These are phyloP conservation scores for Bipolaris cookei DNA, from an alignment of 2,329 filamentous ascomycete genomes.

Conservation along the genomic window DNA sequence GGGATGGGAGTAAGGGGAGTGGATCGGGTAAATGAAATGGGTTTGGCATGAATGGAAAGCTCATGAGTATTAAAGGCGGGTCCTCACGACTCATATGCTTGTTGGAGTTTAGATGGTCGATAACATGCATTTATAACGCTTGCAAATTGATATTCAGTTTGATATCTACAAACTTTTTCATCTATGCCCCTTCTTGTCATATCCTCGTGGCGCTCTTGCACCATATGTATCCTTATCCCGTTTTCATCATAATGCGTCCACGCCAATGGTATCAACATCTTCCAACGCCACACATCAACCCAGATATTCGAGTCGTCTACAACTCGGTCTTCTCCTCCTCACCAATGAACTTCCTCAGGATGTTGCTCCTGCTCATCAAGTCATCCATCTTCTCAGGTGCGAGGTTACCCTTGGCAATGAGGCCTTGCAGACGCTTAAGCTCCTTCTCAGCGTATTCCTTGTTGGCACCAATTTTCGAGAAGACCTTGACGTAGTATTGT, in stretches of 20 bases:
- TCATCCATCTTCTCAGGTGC: conserved; percentile 88
- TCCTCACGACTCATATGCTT: neutral
- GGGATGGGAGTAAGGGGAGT: conserved; percentile 49
- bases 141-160: conserved; percentile 11
- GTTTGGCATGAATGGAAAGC: too few relatives aligned
- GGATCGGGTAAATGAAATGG: conserved; percentile 31
- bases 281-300: neutral
- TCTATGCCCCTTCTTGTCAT: conserved; percentile 23
- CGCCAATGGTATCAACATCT: neutral
- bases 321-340: conserved; percentile 72
- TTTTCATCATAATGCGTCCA: neutral
- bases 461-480: conserved; percentile 81
- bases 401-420: conserved; percentile 85
- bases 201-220: conserved; percentile 18
- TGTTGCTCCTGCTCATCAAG: conserved; percentile 83
- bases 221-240: neutral
- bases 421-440: conserved; percentile 75
- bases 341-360: conserved; percentile 77
- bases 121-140: conserved; percentile 1
- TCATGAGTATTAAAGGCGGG: neutral
- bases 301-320: conserved; percentile 53
- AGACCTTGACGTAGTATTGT: conserved; percentile 91
- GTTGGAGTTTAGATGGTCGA: neutral
- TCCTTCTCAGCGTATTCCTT: conserved; percentile 85
- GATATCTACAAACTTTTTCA: conserved; percentile 1